These are phyloP conservation scores for Rosa persica DNA, from an alignment of 306 rosid genomes.

Conservation along the genomic window DNA sequence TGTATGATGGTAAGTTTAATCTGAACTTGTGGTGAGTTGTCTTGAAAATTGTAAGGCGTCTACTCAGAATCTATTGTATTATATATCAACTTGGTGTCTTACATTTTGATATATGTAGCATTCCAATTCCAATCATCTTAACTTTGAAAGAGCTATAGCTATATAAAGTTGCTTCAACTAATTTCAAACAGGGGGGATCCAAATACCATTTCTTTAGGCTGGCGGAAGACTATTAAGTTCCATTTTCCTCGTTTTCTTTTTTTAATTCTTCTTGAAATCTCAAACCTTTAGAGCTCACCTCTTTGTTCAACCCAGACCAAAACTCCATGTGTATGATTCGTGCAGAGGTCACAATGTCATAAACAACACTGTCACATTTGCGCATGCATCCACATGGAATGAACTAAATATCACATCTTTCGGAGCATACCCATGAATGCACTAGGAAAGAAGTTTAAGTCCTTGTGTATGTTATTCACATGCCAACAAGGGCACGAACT, in stretches of 20 bases:
- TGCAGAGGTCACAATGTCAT: constrained; percentile 3
- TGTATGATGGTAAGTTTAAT: not conserved
- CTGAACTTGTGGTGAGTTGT: not conserved
- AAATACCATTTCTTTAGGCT: not conserved
- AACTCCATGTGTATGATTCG: not conserved
- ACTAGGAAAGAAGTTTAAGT: not conserved
- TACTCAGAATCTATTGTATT: not conserved
- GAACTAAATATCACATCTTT: constrained; percentile 2
- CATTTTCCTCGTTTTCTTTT: not conserved
- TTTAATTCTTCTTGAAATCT: not conserved
- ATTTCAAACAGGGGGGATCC: not conserved
- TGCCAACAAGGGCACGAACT: not conserved
- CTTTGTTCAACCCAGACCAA: not conserved
- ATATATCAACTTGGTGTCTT: not conserved
- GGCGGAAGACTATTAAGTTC: not conserved
- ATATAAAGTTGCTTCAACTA: not conserved
- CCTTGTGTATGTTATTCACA: not conserved
- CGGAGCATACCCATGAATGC: not conserved
- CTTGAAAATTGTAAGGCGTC: not conserved
- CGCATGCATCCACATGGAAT: not conserved
- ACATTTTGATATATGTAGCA: not conserved
- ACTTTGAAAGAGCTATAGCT: not conserved
- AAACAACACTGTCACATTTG: not conserved
- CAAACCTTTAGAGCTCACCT: not conserved
- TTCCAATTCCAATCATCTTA: not conserved